Percentiles rank a stretch among this genome's conserved stretches.
Evolutionary conservation across 2,329 filamentous ascomycete species (phyloP).

Genomic region (Thelonectria rubi): DNA sequence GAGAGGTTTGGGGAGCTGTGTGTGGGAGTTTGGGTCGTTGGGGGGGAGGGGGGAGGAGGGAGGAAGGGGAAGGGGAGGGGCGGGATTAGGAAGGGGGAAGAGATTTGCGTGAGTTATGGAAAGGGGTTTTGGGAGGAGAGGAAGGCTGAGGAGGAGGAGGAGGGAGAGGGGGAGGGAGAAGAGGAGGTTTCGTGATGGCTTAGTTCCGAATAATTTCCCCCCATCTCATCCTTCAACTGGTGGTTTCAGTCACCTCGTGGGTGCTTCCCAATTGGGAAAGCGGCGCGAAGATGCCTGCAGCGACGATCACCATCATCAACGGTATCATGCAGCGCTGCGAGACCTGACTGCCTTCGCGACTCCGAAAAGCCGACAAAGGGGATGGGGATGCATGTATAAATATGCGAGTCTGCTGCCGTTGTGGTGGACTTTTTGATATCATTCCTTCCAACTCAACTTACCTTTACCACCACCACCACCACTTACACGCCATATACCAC

Average conservation of each 20-base stretch:
- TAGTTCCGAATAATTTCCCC: background rate
- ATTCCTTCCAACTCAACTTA: background rate
- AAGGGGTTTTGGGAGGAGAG: slow-evolving; percentile 71
- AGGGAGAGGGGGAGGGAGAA: background rate
- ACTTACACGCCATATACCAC: background rate
- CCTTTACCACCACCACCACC: background rate
- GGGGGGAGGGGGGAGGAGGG: slow-evolving; percentile 28
- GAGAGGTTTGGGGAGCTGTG: slow-evolving; percentile 58
- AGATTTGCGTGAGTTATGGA: slow-evolving; percentile 73
- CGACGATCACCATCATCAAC: background rate
- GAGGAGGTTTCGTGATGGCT: background rate
- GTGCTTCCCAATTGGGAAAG: slow-evolving; percentile 29
- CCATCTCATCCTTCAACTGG: background rate
- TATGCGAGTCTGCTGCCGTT: background rate
- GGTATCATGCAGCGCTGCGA: background rate
- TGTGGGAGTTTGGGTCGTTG: slow-evolving; percentile 67
- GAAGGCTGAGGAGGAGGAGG: slow-evolving; percentile 27
- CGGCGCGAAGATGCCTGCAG: slow-evolving; percentile 36
- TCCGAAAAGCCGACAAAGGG: slow-evolving; percentile 14
- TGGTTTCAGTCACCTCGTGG: slow-evolving; percentile 11
- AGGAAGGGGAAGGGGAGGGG: slow-evolving; percentile 44
- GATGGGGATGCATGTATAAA: slow-evolving; percentile 13
- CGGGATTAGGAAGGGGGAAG: slow-evolving; percentile 67
- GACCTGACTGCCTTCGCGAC: slow-evolving; percentile 6
- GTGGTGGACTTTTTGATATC: background rate